These are phyloP conservation scores for Penicillium paneum DNA, from an alignment of 2,329 filamentous ascomycete species.

Conservation along the genomic window DNA sequence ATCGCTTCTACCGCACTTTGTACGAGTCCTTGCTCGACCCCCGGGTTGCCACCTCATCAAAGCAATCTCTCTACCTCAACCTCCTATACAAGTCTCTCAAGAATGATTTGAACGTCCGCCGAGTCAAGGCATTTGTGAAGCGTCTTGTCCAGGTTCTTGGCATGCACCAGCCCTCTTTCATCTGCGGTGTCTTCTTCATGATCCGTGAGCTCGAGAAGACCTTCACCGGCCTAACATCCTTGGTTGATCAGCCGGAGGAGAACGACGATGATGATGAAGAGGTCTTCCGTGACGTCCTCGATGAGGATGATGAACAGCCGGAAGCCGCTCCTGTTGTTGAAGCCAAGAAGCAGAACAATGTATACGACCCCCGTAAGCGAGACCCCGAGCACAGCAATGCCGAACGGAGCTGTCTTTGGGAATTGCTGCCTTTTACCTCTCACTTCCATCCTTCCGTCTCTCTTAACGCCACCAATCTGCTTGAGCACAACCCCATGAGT, in stretches of 20 bases:
- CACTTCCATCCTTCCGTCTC: slow-evolving; percentile 95
- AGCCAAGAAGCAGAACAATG: slow-evolving; percentile 31
- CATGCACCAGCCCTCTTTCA: slow-evolving; percentile 87
- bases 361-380: slow-evolving; percentile 85
- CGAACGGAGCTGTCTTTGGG: slow-evolving; percentile 91
- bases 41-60: slow-evolving; percentile 82
- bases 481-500: slow-evolving; percentile 67
- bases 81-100: slow-evolving; percentile 84
- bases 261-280: slow-evolving; percentile 68
- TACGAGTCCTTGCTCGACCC: slow-evolving; percentile 95
- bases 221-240: slow-evolving; percentile 74
- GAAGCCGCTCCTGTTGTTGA: slow-evolving; percentile 23
- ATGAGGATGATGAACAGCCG: slow-evolving; percentile 49
- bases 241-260: slow-evolving; percentile 78
- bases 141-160: slow-evolving; percentile 82
- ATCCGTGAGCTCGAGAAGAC: slow-evolving; percentile 73
- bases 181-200: slow-evolving; percentile 88
- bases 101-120: slow-evolving; percentile 81
- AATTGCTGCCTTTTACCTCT: slow-evolving; percentile 69
- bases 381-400: slow-evolving; percentile 90
- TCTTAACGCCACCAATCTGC: slow-evolving; percentile 71
- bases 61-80: slow-evolving; percentile 93
- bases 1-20: slow-evolving; percentile 90
- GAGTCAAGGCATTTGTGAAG: slow-evolving; percentile 95
- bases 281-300: slow-evolving; percentile 63